Conservation (phyloP, 148 eudicot species). For the Fagopyrum homotropicum region DNA sequence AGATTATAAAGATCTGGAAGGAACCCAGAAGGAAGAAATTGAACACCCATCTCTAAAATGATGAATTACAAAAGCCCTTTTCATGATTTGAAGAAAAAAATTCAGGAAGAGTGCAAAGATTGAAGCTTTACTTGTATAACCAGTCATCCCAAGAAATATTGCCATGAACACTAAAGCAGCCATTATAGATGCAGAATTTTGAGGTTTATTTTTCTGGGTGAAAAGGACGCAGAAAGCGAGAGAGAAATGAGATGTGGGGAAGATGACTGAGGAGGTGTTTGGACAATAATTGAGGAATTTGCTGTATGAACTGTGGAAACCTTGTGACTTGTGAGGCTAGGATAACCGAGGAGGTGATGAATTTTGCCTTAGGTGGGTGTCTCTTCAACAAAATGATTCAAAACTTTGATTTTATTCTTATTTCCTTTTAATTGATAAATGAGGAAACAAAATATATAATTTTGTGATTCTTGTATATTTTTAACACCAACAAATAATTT, state of each 20-base stretch:
- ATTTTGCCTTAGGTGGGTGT: no score
- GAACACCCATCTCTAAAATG: conserved; percentile 5
- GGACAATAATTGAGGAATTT: background rate
- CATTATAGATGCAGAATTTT: background rate
- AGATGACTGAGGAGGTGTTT: background rate
- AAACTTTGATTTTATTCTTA: no score
- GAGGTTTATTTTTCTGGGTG: background rate
- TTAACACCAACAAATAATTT: no score
- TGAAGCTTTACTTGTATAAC: conserved; percentile 10
- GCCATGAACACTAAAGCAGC: conserved; percentile 7
- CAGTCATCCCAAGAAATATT: conserved; percentile 1
- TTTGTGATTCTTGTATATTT: no score
- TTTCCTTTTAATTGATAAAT: no score
- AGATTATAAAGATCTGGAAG: background rate
- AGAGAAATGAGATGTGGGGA: background rate
- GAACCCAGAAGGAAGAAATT: background rate
- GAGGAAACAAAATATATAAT: no score
- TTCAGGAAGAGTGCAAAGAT: background rate
- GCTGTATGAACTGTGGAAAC: background rate
- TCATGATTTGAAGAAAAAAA: conserved; percentile 1
- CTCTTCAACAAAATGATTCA: no score
- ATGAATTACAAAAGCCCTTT: background rate
- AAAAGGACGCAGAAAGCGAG: background rate
- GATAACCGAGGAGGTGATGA: no score
- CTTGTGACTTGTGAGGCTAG: no score